A percentile compares a stretch with the other conserved stretches of the same genome.
These are phyloP conservation scores for Westerdykella sp. DNA, from an alignment of 2,329 filamentous ascomycete genomes.

Conservation along the genomic window DNA sequence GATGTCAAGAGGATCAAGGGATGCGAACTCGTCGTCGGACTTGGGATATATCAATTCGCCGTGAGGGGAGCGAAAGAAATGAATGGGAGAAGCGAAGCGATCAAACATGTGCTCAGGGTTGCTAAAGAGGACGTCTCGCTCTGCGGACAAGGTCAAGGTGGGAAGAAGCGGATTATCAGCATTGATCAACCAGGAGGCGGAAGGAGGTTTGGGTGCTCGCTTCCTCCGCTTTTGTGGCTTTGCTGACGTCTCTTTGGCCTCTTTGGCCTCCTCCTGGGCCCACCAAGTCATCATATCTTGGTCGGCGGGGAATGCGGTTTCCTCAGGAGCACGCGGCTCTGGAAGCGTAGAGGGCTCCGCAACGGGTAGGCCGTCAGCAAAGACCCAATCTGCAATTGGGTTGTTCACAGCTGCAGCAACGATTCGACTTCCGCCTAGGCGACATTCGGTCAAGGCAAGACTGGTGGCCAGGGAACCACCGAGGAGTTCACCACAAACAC, in stretches of 20 bases:
- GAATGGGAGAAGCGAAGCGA: constrained; percentile 45
- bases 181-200: constrained; percentile 25
- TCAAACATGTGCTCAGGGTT: constrained; percentile 43
- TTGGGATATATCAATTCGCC: constrained; percentile 22
- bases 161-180: constrained; percentile 24
- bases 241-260: constrained; percentile 2
- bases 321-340: constrained; percentile 26
- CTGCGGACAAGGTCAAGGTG: constrained; percentile 21
- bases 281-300: constrained; percentile 19
- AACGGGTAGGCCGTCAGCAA: constrained; percentile 29
- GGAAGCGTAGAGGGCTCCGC: constrained; percentile 17
- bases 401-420: constrained; percentile 43
- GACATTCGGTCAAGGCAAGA: constrained; percentile 47
- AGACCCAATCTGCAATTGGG: constrained; percentile 46
- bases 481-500: constrained; percentile 44
- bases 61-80: constrained; percentile 46
- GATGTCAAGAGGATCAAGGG: constrained; percentile 22
- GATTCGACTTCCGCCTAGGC: constrained; percentile 34
- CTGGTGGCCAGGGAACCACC: constrained; percentile 45
- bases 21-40: constrained; percentile 21
- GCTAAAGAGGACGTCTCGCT: constrained; percentile 38
- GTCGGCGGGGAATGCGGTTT: constrained; percentile 26
- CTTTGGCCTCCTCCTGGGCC: constrained; percentile 3
- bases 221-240: constrained; percentile 11
- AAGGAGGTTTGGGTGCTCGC: constrained; percentile 13